Evolutionary conservation across 1,284 basidiomycete species (phyloP).

Genomic region (Abortiporus biennis): DNA sequence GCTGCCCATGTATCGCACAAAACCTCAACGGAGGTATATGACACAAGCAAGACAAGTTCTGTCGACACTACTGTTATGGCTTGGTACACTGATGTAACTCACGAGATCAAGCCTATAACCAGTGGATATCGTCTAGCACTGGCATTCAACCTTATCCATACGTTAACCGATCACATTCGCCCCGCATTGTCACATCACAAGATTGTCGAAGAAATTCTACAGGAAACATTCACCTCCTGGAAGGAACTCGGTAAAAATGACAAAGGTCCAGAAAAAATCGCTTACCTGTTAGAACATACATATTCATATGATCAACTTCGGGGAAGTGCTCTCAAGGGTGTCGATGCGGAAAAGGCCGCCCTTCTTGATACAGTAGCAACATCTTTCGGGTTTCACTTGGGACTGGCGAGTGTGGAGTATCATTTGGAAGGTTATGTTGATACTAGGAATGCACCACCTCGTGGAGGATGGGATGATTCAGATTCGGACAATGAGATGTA

Average conservation of each 20-base stretch:
- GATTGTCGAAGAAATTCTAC: background rate
- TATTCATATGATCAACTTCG: background rate
- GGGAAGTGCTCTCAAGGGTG: background rate
- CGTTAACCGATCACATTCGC: background rate
- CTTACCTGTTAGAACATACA: background rate
- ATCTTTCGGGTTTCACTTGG: background rate
- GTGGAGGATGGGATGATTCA: constrained; percentile 15
- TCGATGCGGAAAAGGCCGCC: background rate
- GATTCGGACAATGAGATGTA: no score
- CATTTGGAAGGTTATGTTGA: background rate
- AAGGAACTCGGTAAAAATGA: background rate
- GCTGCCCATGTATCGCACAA: background rate
- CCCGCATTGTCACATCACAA: background rate
- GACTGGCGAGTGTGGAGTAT: background rate
- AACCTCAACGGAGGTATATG: background rate
- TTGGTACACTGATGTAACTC: background rate
- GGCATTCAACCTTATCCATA: background rate
- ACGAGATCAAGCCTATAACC: background rate
- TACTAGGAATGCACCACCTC: background rate
- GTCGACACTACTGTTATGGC: background rate
- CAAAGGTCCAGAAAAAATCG: background rate
- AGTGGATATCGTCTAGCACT: background rate
- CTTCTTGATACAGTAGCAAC: background rate
- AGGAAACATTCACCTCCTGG: background rate
- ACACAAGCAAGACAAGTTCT: background rate